Conservation (phyloP, 2,329 filamentous ascomycete species). For the Zymoseptoria passerinii region DNA sequence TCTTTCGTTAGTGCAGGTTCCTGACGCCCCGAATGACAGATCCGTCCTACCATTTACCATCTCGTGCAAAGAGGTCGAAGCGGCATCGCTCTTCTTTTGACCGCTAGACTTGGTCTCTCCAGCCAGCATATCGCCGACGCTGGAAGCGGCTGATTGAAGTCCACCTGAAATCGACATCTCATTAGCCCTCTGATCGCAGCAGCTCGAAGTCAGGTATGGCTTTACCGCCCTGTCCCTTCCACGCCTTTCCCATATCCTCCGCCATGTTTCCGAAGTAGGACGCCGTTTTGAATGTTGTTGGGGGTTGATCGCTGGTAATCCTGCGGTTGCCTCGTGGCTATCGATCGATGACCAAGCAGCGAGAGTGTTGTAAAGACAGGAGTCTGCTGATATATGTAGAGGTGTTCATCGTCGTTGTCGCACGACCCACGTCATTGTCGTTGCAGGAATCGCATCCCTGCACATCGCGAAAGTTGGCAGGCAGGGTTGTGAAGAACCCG, state of each 20-base stretch:
- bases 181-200: background rate
- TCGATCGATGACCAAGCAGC: background rate
- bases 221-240: constrained; percentile 23
- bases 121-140: constrained; percentile 22
- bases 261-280: constrained; percentile 15
- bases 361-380: background rate
- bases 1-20: background rate
- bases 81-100: constrained; percentile 25
- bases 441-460: background rate
- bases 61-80: constrained; percentile 17
- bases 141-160: constrained; percentile 19
- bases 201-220: constrained; percentile 2
- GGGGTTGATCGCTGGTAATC: background rate
- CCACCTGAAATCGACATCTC: constrained; percentile 15
- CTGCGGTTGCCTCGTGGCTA: background rate
- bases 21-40: background rate
- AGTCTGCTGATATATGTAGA: background rate
- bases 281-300: background rate
- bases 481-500: background rate
- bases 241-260: constrained; percentile 24
- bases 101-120: constrained; percentile 19
- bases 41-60: constrained; percentile 16
- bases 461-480: background rate
- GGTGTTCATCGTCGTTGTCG: background rate
- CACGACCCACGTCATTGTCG: background rate